Percentiles rank a stretch among this genome's conserved stretches.
Conservation (phyloP, 202 grass and related monocot species). For the Miscanthus sacchariflorus region DNA sequence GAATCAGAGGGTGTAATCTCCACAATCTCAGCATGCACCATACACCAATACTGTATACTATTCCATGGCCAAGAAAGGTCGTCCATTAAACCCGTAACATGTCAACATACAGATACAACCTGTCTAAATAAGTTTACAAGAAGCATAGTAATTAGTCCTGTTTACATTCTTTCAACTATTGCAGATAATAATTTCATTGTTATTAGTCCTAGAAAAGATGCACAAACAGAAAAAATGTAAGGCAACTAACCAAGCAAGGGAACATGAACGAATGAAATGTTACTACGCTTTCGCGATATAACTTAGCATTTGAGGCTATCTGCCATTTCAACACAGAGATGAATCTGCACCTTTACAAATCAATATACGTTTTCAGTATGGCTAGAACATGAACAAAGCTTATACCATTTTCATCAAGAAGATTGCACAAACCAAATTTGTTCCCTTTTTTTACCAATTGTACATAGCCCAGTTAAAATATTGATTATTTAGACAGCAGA, state of each 20-base stretch:
- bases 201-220: slow-evolving; percentile 25
- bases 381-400: background rate
- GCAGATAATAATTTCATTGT: background rate
- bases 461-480: background rate
- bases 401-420: background rate
- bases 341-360: background rate
- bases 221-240: background rate
- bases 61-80: background rate
- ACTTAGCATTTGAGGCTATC: background rate
- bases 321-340: background rate
- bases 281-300: background rate
- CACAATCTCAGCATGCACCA: background rate
- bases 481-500: background rate
- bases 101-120: background rate
- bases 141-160: background rate
- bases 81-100: background rate
- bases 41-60: background rate
- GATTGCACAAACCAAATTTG: background rate
- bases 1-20: background rate
- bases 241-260: background rate
- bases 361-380: background rate
- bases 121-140: background rate
- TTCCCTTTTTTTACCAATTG: background rate
- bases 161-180: background rate
- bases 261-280: background rate